Evolutionary conservation across 202 grass and related monocot species (phyloP), one percentile per base, ranked within the genome.

Genomic region (Eragrostis tef): DNA sequence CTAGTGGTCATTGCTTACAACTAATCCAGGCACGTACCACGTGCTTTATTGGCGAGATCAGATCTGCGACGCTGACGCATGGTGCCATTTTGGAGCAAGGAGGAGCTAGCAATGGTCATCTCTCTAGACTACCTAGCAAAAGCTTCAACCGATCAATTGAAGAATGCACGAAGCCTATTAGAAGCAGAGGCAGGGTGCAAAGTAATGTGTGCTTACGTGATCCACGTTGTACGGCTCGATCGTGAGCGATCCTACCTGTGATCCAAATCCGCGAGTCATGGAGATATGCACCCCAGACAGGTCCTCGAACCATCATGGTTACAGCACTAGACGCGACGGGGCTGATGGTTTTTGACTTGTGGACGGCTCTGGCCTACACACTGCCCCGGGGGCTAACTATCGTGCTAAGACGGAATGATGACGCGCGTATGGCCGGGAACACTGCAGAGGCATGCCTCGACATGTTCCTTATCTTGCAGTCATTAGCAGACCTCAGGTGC

Each of bases 21-120:
- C 81, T 81, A 65, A 70, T 11, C 54, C 86, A 84, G 56, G 81
- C 82, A 88, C 87, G 81, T 64, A 85, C 64, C 70, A 76, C 77
- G 56, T 65, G 53, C 70, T 77, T 77, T 76, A 81, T 47, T 84
- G 81, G 70, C 86, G 62, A 54, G n/a, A n/a, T n/a, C 22, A 84
- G 41, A 79, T 75, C 61, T 50, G 22, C 44, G 61, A 69, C 69
- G 68, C 69, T 63, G 86, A 84, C 68, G 67, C 60, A 27, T 14
- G 47, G 10, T 31, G 79, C 59, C 59, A 34, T 71, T 13, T 65
- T 60, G 61, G 75, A 73, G 61, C 65, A 14, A 57, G 14, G 2
- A 48, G 11, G 14, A 78, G 64, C 27, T 25, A 10, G 10, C 42
- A 0, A 9, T 59, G 34, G 42, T 48, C 43, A 68, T 67, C 70